Evolutionary conservation across 2,329 filamentous ascomycete genomes (phyloP).

Genomic region (Colletotrichum sp.): DNA sequence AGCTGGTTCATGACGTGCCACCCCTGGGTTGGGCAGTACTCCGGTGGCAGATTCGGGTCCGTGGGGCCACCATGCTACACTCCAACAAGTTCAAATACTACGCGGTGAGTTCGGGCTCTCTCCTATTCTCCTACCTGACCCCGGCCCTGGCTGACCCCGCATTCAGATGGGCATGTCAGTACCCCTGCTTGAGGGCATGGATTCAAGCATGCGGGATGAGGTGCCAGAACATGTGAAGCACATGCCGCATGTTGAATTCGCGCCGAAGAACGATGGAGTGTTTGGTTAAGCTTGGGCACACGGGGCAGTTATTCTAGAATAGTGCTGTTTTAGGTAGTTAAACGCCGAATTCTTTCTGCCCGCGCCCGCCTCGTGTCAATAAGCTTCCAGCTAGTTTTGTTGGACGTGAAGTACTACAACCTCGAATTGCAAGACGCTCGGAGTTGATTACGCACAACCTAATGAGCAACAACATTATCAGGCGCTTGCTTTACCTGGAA

Average conservation of each 20-base stretch:
- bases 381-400: not conserved
- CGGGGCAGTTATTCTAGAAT: not conserved
- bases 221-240: not conserved
- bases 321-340: not conserved
- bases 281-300: not conserved
- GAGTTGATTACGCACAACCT: not conserved
- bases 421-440: not conserved
- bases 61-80: conserved; percentile 1
- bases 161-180: not conserved
- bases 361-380: not conserved
- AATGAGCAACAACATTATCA: not conserved
- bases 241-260: conserved; percentile 7
- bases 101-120: not conserved
- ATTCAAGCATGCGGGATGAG: not conserved
- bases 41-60: not conserved
- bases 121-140: not conserved
- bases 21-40: conserved; percentile 4
- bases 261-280: not conserved
- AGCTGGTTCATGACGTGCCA: conserved; percentile 6
- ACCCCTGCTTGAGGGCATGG: conserved; percentile 1
- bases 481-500: not conserved
- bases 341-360: not conserved
- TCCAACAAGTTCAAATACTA: conserved; percentile 15
- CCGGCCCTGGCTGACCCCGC: not conserved
- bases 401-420: not conserved